phyloP scores from a whole-genome alignment of 495 filamentous ascomycete genomes.

The Lepidopterella palustris region DNA sequence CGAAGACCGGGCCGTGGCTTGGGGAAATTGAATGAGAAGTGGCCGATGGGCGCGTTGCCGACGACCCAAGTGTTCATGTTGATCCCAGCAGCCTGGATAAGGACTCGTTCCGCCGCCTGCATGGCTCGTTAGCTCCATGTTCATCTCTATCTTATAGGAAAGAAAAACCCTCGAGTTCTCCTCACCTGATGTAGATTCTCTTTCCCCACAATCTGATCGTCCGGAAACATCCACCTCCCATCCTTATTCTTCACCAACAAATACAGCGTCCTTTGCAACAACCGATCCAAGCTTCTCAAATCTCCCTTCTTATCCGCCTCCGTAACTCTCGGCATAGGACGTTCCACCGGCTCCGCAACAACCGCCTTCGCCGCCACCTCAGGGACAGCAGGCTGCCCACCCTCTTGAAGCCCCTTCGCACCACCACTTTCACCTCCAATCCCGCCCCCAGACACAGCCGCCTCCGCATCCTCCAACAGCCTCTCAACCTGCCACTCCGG shows the following conservation, averaged over 20 bases:
- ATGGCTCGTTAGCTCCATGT: constrained; percentile 3
- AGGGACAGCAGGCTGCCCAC: constrained; percentile 41
- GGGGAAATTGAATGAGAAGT: constrained; percentile 51
- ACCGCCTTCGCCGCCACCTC: constrained; percentile 9
- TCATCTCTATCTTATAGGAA: not conserved
- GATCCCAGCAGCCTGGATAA: constrained; percentile 67
- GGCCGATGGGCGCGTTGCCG: constrained; percentile 81
- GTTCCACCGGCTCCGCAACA: constrained; percentile 62
- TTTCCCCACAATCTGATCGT: constrained; percentile 52
- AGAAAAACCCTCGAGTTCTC: constrained; percentile 17
- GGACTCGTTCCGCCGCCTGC: constrained; percentile 74
- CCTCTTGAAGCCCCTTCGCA: constrained; percentile 45
- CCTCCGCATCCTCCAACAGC: constrained; percentile 71
- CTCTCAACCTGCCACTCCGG: constrained; percentile 56
- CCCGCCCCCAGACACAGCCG: constrained; percentile 34
- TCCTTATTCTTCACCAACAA: constrained; percentile 66
- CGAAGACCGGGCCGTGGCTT: constrained; percentile 39
- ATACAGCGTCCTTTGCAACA: constrained; percentile 75
- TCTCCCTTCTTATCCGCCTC: constrained; percentile 76
- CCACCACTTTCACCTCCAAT: constrained; percentile 42
- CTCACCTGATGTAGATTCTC: constrained; percentile 79
- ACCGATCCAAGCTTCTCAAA: constrained; percentile 66
- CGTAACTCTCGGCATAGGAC: constrained; percentile 62
- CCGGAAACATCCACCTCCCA: constrained; percentile 73
- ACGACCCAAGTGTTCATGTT: constrained; percentile 99